These are phyloP conservation scores for Suillus subluteus DNA, from an alignment of 768 basidiomycete species.

Conservation along the genomic window DNA sequence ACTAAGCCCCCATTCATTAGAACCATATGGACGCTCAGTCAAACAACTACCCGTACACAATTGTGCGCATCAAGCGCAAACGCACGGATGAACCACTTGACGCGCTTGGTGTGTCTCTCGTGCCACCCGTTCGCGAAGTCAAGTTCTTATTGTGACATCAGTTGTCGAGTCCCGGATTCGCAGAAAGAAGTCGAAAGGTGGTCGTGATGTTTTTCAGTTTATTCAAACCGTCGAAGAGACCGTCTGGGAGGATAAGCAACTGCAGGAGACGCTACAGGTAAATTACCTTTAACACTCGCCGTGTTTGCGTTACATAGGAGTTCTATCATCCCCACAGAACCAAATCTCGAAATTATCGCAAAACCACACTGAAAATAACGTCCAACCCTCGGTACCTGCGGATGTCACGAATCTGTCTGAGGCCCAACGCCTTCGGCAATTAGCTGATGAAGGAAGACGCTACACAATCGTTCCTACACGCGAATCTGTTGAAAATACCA, in stretches of 20 bases:
- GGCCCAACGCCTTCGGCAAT: conserved; percentile 25
- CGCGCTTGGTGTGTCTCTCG: conserved; percentile 61
- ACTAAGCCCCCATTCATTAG: background rate
- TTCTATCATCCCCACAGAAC: conserved; percentile 41
- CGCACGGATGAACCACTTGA: conserved; percentile 82
- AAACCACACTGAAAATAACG: conserved; percentile 32
- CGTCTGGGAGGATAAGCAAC: conserved; percentile 64
- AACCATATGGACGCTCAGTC: conserved; percentile 27
- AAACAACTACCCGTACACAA: conserved; percentile 56
- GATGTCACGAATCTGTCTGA: conserved; percentile 17
- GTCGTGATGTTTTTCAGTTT: conserved; percentile 73
- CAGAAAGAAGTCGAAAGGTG: conserved; percentile 62
- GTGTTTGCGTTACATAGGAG: background rate
- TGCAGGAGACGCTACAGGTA: conserved; percentile 67
- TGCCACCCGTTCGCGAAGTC: conserved; percentile 16
- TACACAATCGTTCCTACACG: conserved; percentile 54
- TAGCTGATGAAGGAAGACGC: conserved; percentile 45
- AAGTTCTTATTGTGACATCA: conserved; percentile 30
- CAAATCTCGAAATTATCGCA: conserved; percentile 58
- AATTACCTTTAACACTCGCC: conserved; percentile 15
- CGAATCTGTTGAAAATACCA: conserved; percentile 20
- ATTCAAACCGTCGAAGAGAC: conserved; percentile 76
- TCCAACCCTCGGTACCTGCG: conserved; percentile 20
- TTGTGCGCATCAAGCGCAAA: conserved; percentile 83
- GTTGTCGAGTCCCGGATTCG: conserved; percentile 66